Conservation (phyloP, 2,329 filamentous ascomycete species). For the Pestalotiopsis sp. region DNA sequence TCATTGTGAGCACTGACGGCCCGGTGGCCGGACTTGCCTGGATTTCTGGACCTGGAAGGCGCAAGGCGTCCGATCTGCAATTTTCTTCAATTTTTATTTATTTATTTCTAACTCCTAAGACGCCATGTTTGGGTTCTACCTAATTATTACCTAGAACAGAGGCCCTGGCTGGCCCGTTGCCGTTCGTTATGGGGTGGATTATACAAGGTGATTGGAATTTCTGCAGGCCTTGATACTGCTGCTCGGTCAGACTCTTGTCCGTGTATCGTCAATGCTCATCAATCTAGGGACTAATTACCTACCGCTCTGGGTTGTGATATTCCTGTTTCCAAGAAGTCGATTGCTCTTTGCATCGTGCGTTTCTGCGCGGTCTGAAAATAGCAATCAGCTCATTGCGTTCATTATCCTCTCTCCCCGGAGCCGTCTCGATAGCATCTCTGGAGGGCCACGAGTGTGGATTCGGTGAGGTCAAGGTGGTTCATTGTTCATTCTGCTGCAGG, state of each 20-base stretch:
- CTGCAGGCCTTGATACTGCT: not conserved
- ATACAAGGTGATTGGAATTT: not conserved
- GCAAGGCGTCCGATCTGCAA: not conserved
- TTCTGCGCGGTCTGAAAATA: not conserved
- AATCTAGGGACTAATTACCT: not conserved
- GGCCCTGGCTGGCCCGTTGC: not conserved
- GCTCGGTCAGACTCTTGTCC: not conserved
- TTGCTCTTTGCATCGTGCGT: not conserved
- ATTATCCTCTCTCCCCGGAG: not conserved
- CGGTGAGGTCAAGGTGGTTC: slow-evolving; percentile 5
- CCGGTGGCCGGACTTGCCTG: not conserved
- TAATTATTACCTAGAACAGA: not conserved
- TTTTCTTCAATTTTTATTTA: not conserved
- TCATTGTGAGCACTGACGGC: not conserved
- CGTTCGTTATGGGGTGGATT: not conserved
- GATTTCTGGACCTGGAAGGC: not conserved
- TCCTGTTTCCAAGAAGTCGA: not conserved
- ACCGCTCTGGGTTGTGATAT: slow-evolving; percentile 5
- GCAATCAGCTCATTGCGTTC: not conserved
- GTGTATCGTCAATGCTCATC: not conserved
- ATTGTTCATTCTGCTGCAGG: not conserved
- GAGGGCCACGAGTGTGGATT: not conserved
- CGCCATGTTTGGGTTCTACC: not conserved
- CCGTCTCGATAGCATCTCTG: not conserved
- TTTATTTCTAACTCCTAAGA: not conserved